phyloP scores from a whole-genome alignment of 1,284 basidiomycete species.

The Porodaedalea pini region DNA sequence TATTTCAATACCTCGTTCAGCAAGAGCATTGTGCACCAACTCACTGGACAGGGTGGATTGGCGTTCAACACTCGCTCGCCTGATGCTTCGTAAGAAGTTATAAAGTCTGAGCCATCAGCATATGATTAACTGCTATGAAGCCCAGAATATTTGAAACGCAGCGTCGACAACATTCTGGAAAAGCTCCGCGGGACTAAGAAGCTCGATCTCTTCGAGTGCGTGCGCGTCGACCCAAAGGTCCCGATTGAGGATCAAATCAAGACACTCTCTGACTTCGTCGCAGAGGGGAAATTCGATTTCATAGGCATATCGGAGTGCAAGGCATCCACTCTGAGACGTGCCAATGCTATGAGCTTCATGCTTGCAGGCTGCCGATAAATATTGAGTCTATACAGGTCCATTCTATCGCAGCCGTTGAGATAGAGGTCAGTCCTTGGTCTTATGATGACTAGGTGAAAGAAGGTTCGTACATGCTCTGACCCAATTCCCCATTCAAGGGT shows the following conservation, averaged over 20 bases:
- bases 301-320: constrained; percentile 48
- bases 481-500: background rate
- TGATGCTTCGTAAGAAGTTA: constrained; percentile 31
- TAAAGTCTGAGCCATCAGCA: background rate
- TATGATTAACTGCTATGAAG: constrained; percentile 23
- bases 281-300: constrained; percentile 44
- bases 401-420: constrained; percentile 47
- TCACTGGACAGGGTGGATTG: constrained; percentile 40
- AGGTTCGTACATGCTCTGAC: constrained; percentile 26
- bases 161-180: constrained; percentile 37
- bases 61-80: constrained; percentile 18
- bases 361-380: background rate
- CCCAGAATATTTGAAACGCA: constrained; percentile 39
- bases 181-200: constrained; percentile 40
- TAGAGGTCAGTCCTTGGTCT: constrained; percentile 51
- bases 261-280: constrained; percentile 29
- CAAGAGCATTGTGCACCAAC: constrained; percentile 13
- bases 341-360: constrained; percentile 32
- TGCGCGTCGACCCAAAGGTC: constrained; percentile 32
- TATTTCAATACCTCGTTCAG: background rate
- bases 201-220: constrained; percentile 43
- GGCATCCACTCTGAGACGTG: constrained; percentile 44
- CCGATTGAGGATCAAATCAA: constrained; percentile 36
- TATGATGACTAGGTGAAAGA: constrained; percentile 41
- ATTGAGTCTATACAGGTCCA: constrained; percentile 34